These are phyloP conservation scores for Phytopythium kandeliae DNA, from an alignment of 352 stramenopile species.

Conservation along the genomic window DNA sequence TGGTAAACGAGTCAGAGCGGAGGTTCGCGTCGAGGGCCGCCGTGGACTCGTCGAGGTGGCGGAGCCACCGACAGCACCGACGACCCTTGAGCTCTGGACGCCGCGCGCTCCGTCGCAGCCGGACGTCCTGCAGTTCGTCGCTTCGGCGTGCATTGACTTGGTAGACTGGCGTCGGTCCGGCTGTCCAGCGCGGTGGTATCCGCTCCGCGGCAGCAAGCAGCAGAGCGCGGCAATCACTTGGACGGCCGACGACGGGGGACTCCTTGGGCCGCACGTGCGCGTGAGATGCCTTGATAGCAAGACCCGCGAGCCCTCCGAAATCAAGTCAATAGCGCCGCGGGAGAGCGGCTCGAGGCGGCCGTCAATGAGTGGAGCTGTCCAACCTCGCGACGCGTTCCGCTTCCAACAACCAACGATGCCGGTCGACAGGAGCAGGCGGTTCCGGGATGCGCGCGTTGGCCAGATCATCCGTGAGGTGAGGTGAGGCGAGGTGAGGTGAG, in stretches of 20 bases:
- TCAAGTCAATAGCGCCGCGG: not conserved
- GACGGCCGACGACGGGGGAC: not conserved
- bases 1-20: not conserved
- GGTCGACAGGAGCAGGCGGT: slow-evolving; percentile 10
- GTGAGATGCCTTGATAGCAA: not conserved
- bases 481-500: not conserved
- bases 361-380: not conserved
- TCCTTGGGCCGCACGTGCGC: not conserved
- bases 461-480: slow-evolving; percentile 32
- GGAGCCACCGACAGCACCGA: not conserved
- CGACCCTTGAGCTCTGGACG: not conserved
- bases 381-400: slow-evolving; percentile 10
- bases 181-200: slow-evolving; percentile 10
- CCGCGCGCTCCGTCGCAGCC: not conserved
- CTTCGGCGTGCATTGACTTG: slow-evolving; percentile 14
- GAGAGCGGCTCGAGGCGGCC: not conserved
- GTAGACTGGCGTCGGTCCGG: slow-evolving; percentile 12
- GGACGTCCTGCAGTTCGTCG: slow-evolving; percentile 23
- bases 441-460: slow-evolving; percentile 21
- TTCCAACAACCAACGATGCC: slow-evolving; percentile 22
- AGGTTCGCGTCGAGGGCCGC: not conserved
- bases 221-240: not conserved
- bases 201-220: slow-evolving; percentile 2
- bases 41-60: not conserved
- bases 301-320: not conserved